Evolutionary conservation across 441 rosid species (phyloP), one percentile per base, ranked within the genome.

Genomic region (Adansonia rubrostipa): DNA sequence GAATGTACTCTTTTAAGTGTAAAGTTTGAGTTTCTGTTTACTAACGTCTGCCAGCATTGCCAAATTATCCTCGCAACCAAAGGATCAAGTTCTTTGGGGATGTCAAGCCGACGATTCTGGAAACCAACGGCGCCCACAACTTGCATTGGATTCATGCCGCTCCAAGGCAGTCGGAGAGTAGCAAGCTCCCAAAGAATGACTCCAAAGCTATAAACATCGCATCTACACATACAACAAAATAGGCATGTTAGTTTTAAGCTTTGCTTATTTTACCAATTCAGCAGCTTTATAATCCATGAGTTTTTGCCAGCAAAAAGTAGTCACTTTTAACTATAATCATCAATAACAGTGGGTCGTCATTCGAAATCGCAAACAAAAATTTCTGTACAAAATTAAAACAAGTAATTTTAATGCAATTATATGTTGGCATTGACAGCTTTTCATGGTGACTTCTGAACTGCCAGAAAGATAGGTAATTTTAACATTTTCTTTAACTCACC

Each of bases 131-230:
- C 99, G 76, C 99, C 98, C 36, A 94, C 99, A 45, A 94, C 99
- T 86, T 96, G 99, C 99, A 96, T 96, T 2, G 98, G 98, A 82
- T 96, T 96, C 98, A 96, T 94, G 78, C 97, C 99, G 78, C 92
- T 85, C 99, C 99, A 96, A 22, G 99, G 99, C 78, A 88, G 80
- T 87, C 90, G 88, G 81, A 91, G 82, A 44, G 99, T 96, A 15
- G 99, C 97, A 69, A 96, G 97, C 85, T 96, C 99, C 99, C 99
- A 96, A 8, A 96, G 90, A 82, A 96, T 96, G 71, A 96, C 89
- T 65, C 99, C 99, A 44, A 96, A 96, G 86, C 99, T 96, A 80
- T 96, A 96, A 61, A 96, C 95, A 78, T 96, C 99, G 78, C 99
- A 96, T 86, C 99, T 96, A 84, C 33, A 75, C 40, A 82, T 76